Evolutionary conservation across 257 asterid genomes (phyloP), one percentile per base, ranked within the genome.

Genomic region (Hygrophila difformis): DNA sequence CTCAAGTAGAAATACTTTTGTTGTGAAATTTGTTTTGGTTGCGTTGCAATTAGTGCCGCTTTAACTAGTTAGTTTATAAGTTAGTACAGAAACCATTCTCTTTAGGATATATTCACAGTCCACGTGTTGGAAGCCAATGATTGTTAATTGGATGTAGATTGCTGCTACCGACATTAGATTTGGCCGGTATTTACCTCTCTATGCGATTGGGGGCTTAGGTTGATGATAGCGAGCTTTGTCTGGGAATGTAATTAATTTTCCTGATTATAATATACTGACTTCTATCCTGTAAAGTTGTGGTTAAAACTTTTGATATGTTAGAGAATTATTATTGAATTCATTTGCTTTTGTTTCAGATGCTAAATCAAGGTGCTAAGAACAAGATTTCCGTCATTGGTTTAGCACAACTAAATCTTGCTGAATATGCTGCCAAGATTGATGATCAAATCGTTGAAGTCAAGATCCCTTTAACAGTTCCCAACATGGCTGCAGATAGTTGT

Each of bases 341-440:
- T 17, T 53, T 40, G 17, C 13, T 62, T 50, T 44, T 63, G 50
- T 28, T 50, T 53, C 71, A 89, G 96, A 79, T 73, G 47, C 23
- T 48, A 63, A 69, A 67, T 55, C 91, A 61, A 70, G 97, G 80
- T 21, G 56, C 65, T 7, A 91, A 78, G 66, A 80, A 68, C 70
- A 91, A 78, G 82, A 40, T 61, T 51, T 64, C 70, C 4, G 41
- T 71, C 28, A 28, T 91, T 49, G 96, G 94, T 44, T 56, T 74
- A 12, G 84, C 86, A 15, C 26, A 66, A 31, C 26, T 86, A 70
- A 91, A 82, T 61, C 88, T 91, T 49, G 89, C 94, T 47, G 95
- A 80, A 53, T 80, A 70, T 46, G 87, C 79, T 58, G 63, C 76
- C 57, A 80, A 68, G 78, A 49, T 45, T 49, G 79, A 67, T 54